Base-by-base conservation (phyloP, 73 alveolate genomes). In the Stentor roeselii region DNA sequence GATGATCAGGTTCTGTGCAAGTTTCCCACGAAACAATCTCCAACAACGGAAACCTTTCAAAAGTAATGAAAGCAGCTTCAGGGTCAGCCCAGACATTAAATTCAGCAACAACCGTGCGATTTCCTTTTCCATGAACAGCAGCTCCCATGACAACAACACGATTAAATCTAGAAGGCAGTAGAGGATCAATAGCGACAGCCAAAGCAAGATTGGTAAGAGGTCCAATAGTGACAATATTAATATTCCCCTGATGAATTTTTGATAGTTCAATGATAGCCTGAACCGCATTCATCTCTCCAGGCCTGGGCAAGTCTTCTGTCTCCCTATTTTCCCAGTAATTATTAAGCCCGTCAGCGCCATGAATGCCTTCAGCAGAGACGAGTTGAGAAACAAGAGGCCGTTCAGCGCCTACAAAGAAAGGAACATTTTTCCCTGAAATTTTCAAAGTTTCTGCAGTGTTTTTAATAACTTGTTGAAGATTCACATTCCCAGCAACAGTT, bases 201-300 rank as follows among this genome's bases (percentile, higher is more conserved):
- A 89, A 42, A n/a, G 97, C 97, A 2, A 92, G 83, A 74, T 92
- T 92, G 0, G 95, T 83, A 21, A 89, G 84, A 59, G 97, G 97
- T 0, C 97, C 97, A 42, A 92, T 86, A 3, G 93, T 60, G 37
- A 82, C 84, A 42, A 92, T 78, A 60, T 88, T 83, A 1, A 92
- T 86, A 60, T 86, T 76, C 14, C 88, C 89, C 38, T 67, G 85
- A 35, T 86, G 82, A 67, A 76, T 86, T 36, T 82, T 86, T 42
- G 78, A 82, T 2, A 41, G 15, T 83, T 50, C 76, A 60, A 74
- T 83, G 3, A 83, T 74, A 31, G 89, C 89, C 30, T 15, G 39
- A 3, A 74, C 89, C 39, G 89, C 89, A 83, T 74, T 76, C 41
- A 27, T 67, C 27, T 36, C 11, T 67, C 21, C 27, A 32, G 42